Percentiles rank a stretch among this genome's conserved stretches.
phyloP scores from a whole-genome alignment of 169 alveolate species.

The Plasmodium reichenowi region DNA sequence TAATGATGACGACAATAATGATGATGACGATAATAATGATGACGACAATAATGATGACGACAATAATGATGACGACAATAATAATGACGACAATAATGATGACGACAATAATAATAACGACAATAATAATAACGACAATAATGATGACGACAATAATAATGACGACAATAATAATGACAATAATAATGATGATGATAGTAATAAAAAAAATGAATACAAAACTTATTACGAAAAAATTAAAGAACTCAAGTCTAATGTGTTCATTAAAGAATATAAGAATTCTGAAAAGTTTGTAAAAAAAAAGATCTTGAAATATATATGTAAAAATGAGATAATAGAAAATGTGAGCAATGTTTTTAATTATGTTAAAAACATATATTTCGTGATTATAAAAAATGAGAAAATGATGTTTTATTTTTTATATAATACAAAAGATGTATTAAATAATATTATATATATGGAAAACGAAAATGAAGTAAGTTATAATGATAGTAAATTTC shows the following conservation, averaged over 20 bases:
- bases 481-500: slow-evolving; percentile 25
- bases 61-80: background rate
- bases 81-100: background rate
- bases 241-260: slow-evolving; percentile 25
- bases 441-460: slow-evolving; percentile 28
- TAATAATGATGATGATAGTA: background rate
- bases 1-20: slow-evolving; percentile 3
- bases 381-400: slow-evolving; percentile 30
- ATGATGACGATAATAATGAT: background rate
- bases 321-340: slow-evolving; percentile 28
- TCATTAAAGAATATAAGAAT: slow-evolving; percentile 20
- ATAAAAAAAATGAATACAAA: slow-evolving; percentile 22
- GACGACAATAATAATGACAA: background rate
- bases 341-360: slow-evolving; percentile 12
- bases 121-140: background rate
- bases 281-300: slow-evolving; percentile 36
- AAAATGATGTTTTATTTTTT: slow-evolving; percentile 26
- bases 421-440: slow-evolving; percentile 30
- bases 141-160: background rate
- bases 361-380: slow-evolving; percentile 41
- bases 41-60: background rate
- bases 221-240: slow-evolving; percentile 22
- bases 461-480: slow-evolving; percentile 21
- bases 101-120: slow-evolving; percentile 12
- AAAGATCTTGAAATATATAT: slow-evolving; percentile 43